Evolutionary conservation across 2,329 filamentous ascomycete species (phyloP), one percentile per base, ranked within the genome.

Genomic region (Epichloe baconii): DNA sequence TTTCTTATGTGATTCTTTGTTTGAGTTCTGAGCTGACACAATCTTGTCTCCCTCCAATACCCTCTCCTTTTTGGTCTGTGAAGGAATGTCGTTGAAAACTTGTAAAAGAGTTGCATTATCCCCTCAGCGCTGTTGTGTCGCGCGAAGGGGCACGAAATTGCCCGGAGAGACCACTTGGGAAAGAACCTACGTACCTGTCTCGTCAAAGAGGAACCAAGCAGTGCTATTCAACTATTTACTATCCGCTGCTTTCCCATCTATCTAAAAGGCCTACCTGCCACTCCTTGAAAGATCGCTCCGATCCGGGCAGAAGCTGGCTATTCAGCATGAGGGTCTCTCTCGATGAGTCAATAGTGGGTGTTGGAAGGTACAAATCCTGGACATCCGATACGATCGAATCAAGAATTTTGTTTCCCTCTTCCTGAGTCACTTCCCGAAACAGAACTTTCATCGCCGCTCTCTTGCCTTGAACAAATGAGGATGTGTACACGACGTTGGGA

Each of bases 31-130:
- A 23, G 23, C 23, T 23, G 23, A 23, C 23, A 23, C 23, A 23
- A 23, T 6, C 23, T 23, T 23, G 23, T 6, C 23, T 6, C 23
- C 6, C 23, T 23, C 23, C 23, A 23, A 23, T 6, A 23, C 2
- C 23, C 23, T 2, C 23, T 26, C 23, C 6, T 7, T 70, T 66
- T 0, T 74, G 69, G n/a, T 67, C 62, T 2, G 86, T 0, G 85
- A 86, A 0, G 83, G 80, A 1, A 90, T 73, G 3, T 70, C 79
- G 63, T 90, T 90, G 71, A 90, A 90, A 45, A 88, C 68, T 31
- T 82, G 75, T 46, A 88, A 78, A 1, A 90, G 66, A 0, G 83
- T 83, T 2, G 69, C 61, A 10, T 36, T 38, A 2, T 74, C 64
- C 17, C 76, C 68, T 61, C 58, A 5, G 47, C 23, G 14, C 59